Evolutionary conservation across 2,329 filamentous ascomycete species (phyloP).

Genomic region (Aspergillus sp.): DNA sequence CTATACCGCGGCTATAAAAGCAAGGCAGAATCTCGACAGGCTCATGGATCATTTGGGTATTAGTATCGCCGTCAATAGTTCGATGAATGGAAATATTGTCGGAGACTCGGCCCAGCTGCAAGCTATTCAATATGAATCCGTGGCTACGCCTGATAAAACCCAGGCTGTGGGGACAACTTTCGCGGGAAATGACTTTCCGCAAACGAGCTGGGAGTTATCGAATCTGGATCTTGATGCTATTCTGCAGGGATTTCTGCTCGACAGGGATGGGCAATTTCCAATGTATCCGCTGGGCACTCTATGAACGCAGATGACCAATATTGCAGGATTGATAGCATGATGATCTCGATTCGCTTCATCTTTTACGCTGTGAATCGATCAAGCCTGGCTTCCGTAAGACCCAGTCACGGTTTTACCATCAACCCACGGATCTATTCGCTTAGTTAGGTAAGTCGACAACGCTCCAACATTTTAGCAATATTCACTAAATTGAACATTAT

Average conservation of each 20-base stretch:
- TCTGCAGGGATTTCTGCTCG: constrained; percentile 19
- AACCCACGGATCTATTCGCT: not conserved
- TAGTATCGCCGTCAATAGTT: constrained; percentile 1
- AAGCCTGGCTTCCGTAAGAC: not conserved
- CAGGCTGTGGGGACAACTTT: constrained; percentile 1
- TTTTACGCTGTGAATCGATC: not conserved
- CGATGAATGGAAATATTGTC: not conserved
- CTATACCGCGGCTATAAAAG: constrained; percentile 18
- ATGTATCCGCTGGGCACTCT: constrained; percentile 13
- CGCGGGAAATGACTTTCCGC: constrained; percentile 6
- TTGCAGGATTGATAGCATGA: not conserved
- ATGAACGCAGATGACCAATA: not conserved
- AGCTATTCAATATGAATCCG: not conserved
- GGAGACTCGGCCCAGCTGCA: not conserved
- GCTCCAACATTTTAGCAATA: not conserved
- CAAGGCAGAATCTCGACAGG: constrained; percentile 15
- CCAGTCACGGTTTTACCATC: not conserved
- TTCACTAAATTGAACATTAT: not conserved
- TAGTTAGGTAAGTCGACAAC: constrained; percentile 1
- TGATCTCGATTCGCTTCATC: not conserved
- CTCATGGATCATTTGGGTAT: constrained; percentile 15
- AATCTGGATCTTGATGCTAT: constrained; percentile 22
- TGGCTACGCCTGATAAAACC: not conserved
- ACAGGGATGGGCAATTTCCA: constrained; percentile 15
- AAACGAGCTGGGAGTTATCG: constrained; percentile 14